Evolutionary conservation across 2,329 filamentous ascomycete genomes (phyloP), one percentile per base, ranked within the genome.

Genomic region (Ophioceras dolichostomum): DNA sequence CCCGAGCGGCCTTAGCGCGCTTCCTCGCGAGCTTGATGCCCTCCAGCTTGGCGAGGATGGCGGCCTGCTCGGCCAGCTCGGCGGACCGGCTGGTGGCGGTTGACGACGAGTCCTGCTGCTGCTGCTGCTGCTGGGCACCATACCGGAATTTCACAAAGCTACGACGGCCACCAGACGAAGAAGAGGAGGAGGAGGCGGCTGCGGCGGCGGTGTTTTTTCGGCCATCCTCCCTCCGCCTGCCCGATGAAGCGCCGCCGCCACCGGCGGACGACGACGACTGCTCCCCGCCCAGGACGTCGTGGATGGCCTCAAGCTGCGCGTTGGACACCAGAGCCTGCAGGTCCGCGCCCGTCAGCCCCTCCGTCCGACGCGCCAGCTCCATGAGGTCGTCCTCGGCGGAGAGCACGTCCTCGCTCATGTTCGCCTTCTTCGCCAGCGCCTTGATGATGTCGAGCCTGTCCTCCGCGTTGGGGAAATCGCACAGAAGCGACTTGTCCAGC

Each of bases 261-360:
- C 35, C 34, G 21, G 44, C 49, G 14, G 49, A 51, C 19, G 47
- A 47, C 2, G 47, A 40, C 1, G 47, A 43, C 12, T 49, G 49
- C 31, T 76, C 65, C 49, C 79, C 75, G 38, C 76, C 80, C 1
- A 98, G 72, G 3, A 93, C 78, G 47, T 95, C 88, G 54, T 98
- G 91, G 45, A 98, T 95, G 20, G 91, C 91, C 61, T 96, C 89
- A 5, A 98, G 71, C 55, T 98, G 91, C 0, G 91, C 88, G 47
- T 98, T 98, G 50, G 94, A 95, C 31, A 96, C 79, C 6, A 98
- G 72, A 0, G 89, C 91, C 57, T 98, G 91, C 4, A 98, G 66
- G 60, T 98, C 91, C 1, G 91, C 91, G 10, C 91, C 91, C 0
- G 85, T 91, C 56, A 93, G 95, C 9, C 91, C 91, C 41, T 91